A percentile compares a stretch with the other conserved stretches of the same genome.
phyloP scores from a whole-genome alignment of 2,329 filamentous ascomycete species.

The Dactylellina leptospora region DNA sequence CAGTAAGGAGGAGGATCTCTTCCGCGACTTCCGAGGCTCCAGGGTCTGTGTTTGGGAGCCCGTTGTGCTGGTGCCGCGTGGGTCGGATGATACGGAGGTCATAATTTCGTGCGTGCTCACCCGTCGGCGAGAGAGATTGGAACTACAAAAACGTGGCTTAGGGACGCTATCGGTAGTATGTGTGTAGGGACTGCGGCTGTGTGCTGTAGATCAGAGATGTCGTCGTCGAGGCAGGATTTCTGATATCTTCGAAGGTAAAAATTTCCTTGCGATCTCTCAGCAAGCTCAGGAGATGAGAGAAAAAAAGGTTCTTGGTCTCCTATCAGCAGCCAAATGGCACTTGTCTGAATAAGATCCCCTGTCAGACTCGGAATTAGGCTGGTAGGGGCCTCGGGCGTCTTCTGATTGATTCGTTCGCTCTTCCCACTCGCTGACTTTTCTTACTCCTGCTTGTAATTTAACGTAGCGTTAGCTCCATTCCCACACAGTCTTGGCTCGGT shows the following conservation, averaged over 20 bases:
- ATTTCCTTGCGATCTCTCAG: neutral
- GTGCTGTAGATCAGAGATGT: constrained; percentile 17
- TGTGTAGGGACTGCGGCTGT: constrained; percentile 2
- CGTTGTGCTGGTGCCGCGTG: constrained; percentile 33
- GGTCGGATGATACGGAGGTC: constrained; percentile 39
- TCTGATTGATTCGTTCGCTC: constrained; percentile 3
- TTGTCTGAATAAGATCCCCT: neutral
- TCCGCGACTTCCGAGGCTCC: constrained; percentile 51
- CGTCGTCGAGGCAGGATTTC: constrained; percentile 2
- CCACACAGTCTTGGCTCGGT: neutral
- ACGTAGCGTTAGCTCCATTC: neutral
- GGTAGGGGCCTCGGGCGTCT: neutral
- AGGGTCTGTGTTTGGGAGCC: constrained; percentile 48
- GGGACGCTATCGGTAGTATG: neutral
- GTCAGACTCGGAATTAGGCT: constrained; percentile 14
- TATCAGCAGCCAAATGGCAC: constrained; percentile 13
- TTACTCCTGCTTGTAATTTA: constrained; percentile 12
- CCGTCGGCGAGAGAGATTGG: constrained; percentile 6
- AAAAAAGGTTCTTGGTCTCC: neutral
- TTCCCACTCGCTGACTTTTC: neutral
- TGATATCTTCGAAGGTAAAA: neutral
- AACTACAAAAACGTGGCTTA: constrained; percentile 23
- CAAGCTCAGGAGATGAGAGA: neutral
- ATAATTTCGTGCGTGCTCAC: constrained; percentile 14
- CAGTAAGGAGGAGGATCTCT: constrained; percentile 54